A percentile compares a stretch with the other conserved stretches of the same genome.
Evolutionary conservation across 441 rosid species (phyloP).

Genomic region (Gossypium gossypioides): DNA sequence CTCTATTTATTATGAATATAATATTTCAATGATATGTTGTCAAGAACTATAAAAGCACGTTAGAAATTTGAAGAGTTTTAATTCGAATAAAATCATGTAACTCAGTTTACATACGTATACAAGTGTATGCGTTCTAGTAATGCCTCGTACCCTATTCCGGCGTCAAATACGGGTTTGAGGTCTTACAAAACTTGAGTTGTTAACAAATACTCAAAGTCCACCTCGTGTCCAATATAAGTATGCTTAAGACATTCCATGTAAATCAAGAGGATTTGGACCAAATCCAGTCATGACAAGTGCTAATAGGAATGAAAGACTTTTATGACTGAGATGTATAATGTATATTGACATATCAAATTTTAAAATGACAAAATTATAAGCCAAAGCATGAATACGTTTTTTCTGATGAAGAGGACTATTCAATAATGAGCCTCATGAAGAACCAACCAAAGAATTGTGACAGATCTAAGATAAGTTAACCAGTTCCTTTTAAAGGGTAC

Average conservation of each 20-base stretch:
- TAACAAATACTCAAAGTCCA: not conserved
- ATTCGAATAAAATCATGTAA: no score
- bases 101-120: no score
- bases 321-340: not conserved
- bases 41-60: no score
- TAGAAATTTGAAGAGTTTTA: no score
- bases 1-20: no score
- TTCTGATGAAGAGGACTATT: not conserved
- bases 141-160: no score
- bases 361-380: not conserved
- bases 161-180: no score
- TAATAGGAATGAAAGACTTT: not conserved
- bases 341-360: not conserved
- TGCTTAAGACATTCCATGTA: not conserved
- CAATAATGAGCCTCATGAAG: not conserved
- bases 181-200: not conserved
- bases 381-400: not conserved
- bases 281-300: not conserved
- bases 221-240: not conserved
- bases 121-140: no score
- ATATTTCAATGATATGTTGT: no score
- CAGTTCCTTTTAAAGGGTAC: not conserved
- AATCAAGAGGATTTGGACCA: not conserved
- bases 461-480: not conserved
- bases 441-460: not conserved